A percentile compares a stretch with the other conserved stretches of the same genome.
Evolutionary conservation across 495 filamentous ascomycete genomes (phyloP).

Genomic region (Aspergillus steynii): DNA sequence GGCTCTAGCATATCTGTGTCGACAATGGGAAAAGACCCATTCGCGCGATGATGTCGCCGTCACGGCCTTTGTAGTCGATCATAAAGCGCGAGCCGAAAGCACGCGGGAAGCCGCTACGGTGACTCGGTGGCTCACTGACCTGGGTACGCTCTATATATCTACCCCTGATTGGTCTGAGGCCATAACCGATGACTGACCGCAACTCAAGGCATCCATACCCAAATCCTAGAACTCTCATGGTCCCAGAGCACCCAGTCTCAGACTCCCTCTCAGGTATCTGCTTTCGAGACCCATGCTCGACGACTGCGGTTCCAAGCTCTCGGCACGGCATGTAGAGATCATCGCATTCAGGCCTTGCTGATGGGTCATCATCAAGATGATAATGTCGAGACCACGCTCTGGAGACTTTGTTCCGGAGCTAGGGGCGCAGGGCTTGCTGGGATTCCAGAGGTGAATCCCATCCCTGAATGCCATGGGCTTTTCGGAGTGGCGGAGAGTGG

Average conservation of each 20-base stretch:
- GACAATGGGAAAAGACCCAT: conserved; percentile 35
- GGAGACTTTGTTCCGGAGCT: conserved; percentile 65
- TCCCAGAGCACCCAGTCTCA: conserved; percentile 15
- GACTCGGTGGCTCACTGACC: conserved; percentile 45
- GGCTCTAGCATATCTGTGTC: conserved; percentile 80
- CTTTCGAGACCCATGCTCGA: conserved; percentile 79
- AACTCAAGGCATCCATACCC: conserved; percentile 47
- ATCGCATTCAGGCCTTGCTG: conserved; percentile 56
- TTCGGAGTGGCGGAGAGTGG: conserved; percentile 72
- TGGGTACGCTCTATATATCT: conserved; percentile 31
- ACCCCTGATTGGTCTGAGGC: not conserved
- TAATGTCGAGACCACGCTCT: conserved; percentile 82
- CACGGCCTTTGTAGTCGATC: conserved; percentile 75
- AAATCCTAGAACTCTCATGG: conserved; percentile 56
- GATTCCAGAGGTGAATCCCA: conserved; percentile 61
- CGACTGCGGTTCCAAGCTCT: conserved; percentile 70
- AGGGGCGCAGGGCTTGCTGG: conserved; percentile 66
- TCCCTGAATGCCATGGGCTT: conserved; percentile 81
- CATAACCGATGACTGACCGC: conserved; percentile 10
- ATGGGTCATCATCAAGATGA: conserved; percentile 86
- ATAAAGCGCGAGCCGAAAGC: conserved; percentile 69
- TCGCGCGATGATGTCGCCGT: conserved; percentile 41
- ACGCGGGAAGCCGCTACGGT: conserved; percentile 65
- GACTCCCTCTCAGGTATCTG: conserved; percentile 37
- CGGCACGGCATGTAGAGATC: conserved; percentile 56